These are phyloP conservation scores for Globisporangium camurandrum DNA, from an alignment of 352 stramenopile genomes.

Conservation along the genomic window DNA sequence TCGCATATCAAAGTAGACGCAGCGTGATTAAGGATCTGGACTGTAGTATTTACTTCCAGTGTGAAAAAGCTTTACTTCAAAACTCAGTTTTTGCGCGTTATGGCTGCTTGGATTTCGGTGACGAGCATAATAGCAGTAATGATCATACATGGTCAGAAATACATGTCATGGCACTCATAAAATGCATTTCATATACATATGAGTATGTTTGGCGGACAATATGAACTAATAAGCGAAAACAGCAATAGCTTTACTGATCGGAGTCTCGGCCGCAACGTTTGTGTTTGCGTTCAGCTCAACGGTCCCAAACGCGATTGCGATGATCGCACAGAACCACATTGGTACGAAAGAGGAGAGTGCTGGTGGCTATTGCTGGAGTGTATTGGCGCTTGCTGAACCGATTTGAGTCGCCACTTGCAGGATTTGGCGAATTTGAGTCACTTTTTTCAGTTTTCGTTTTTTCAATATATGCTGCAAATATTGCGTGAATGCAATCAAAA, in stretches of 20 bases:
- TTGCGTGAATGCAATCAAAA: background rate
- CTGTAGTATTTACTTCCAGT: too few relatives aligned
- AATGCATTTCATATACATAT: too few relatives aligned
- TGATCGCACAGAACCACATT: slow-evolving; percentile 61
- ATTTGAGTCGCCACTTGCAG: background rate
- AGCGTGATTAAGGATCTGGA: too few relatives aligned
- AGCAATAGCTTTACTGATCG: slow-evolving; percentile 47
- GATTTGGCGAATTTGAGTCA: background rate
- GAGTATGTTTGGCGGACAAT: slow-evolving; percentile 41
- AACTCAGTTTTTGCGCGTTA: too few relatives aligned
- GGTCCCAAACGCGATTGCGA: slow-evolving; percentile 55
- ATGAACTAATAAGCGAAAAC: too few relatives aligned
- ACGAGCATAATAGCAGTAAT: too few relatives aligned
- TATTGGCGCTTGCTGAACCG: background rate
- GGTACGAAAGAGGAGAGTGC: slow-evolving; percentile 10
- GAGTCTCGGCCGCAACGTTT: slow-evolving; percentile 56
- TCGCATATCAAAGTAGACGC: too few relatives aligned
- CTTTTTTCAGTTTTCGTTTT: background rate
- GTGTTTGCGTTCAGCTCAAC: slow-evolving; percentile 67
- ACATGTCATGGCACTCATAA: too few relatives aligned
- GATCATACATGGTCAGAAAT: too few relatives aligned
- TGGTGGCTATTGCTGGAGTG: too few relatives aligned
- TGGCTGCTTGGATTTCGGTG: too few relatives aligned
- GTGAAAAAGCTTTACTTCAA: slow-evolving; percentile 59
- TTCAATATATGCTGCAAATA: background rate